Conservation (phyloP, 192 early-diverging fungal species). For the Allomyces macrogynus region DNA sequence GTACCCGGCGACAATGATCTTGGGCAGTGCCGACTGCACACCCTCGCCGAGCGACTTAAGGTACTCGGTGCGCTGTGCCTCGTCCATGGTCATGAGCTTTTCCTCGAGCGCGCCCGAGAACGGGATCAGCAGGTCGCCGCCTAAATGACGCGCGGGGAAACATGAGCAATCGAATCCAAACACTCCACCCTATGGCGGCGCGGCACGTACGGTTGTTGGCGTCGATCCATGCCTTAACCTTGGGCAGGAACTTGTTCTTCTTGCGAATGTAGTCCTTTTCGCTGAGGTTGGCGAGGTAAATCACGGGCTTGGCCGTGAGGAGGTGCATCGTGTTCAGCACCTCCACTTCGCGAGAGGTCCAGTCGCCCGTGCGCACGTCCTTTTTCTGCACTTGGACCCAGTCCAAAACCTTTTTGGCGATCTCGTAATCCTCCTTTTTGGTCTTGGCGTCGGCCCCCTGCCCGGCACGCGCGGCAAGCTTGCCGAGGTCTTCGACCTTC, state of each 20-base stretch:
- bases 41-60: slow-evolving; percentile 7
- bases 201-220: too few relatives aligned
- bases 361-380: slow-evolving; percentile 42
- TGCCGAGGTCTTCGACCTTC: too few relatives aligned
- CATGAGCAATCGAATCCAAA: too few relatives aligned
- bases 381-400: slow-evolving; percentile 15
- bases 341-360: slow-evolving; percentile 44
- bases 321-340: slow-evolving; percentile 48
- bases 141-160: neutral
- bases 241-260: too few relatives aligned
- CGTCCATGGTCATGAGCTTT: slow-evolving; percentile 14
- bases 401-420: slow-evolving; percentile 6
- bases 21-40: slow-evolving; percentile 28
- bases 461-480: too few relatives aligned
- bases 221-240: too few relatives aligned
- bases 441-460: slow-evolving; percentile 6
- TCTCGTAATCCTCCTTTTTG: slow-evolving; percentile 12
- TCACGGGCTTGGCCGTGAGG: slow-evolving; percentile 59
- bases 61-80: slow-evolving; percentile 21
- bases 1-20: slow-evolving; percentile 48
- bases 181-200: too few relatives aligned
- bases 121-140: slow-evolving; percentile 44
- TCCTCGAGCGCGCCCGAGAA: slow-evolving; percentile 43
- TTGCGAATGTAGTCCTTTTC: slow-evolving; percentile 35
- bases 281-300: slow-evolving; percentile 48